Evolutionary conservation across 495 filamentous ascomycete species (phyloP), one percentile per base, ranked within the genome.

Genomic region (Aspergillus coremiiformis): DNA sequence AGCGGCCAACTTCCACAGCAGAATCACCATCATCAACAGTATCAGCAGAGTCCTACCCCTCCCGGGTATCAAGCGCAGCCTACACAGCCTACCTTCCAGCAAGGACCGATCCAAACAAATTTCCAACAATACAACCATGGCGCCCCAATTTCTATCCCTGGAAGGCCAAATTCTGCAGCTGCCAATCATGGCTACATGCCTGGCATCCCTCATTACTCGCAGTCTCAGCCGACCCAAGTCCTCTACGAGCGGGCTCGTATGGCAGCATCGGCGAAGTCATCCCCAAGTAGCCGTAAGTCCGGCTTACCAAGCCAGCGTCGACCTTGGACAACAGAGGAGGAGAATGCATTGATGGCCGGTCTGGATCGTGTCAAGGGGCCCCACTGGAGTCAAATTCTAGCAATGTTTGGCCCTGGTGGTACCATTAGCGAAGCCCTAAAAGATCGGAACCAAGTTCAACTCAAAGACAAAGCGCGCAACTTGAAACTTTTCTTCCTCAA

Each of bases 401-500:
- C 84, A 11, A 82, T 97, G 61, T 96, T 91, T 60, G 91, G 91
- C 0, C 79, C 81, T 0, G 87, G 87, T 29, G 91, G 91, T 4
- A 85, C 83, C 3, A 80, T 93, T 47, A 91, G 84, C 44, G 85
- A 93, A 55, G 84, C 89, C 5, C 74, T 97, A 30, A 95, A 94
- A 58, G 92, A 96, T 58, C 82, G 91, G 35, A 95, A 91, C 44
- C 91, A 97, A 63, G 92, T 96, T 0, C 91, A 96, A 61, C 75
- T 96, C 12, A 96, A 96, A 62, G 91, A 97, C 62, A 97, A 97
- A 65, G 91, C 91, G 8, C 78, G 91, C 30, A 97, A 97, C 51
- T 66, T 97, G 49, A 97, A 97, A 66, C 78, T 97, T 0, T 95
- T 95, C 71, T 96, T 96, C 67, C 72, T 97, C 46, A 97, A 97